Conservation (phyloP, 768 basidiomycete genomes). For the Macrolepiota fuliginosa region DNA sequence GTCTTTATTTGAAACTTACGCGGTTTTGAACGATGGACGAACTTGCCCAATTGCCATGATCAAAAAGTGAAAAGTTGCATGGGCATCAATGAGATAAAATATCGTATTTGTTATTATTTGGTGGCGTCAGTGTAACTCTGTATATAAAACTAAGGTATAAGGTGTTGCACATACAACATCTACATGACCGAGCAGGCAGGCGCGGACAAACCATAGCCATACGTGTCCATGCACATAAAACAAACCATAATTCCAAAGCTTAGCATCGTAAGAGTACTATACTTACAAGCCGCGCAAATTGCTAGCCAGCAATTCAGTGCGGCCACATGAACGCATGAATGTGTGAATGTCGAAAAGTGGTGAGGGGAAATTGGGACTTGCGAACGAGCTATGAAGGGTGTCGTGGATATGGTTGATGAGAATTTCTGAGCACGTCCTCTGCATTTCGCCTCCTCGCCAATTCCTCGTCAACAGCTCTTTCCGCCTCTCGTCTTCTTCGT, state of each 20-base stretch:
- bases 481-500: conserved; percentile 51
- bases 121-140: background rate
- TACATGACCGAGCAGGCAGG: background rate
- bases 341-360: background rate
- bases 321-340: background rate
- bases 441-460: conserved; percentile 22
- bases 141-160: background rate
- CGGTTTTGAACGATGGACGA: conserved; percentile 56
- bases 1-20: conserved; percentile 38
- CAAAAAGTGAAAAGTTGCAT: background rate
- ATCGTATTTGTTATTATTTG: conserved; percentile 13
- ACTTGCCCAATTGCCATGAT: conserved; percentile 32
- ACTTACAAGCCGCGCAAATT: background rate
- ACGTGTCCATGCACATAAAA: background rate
- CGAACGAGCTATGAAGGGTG: conserved; percentile 5
- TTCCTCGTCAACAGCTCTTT: conserved; percentile 36
- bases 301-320: background rate
- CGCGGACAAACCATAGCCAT: background rate
- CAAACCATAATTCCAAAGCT: conserved; percentile 1
- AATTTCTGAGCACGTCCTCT: conserved; percentile 22
- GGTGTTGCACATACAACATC: conserved; percentile 3
- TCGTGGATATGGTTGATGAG: conserved; percentile 3
- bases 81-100: background rate
- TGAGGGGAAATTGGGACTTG: no score
- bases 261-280: background rate